Conservation (phyloP, 208 protist species). For the Trypanosoma platydactyli region DNA sequence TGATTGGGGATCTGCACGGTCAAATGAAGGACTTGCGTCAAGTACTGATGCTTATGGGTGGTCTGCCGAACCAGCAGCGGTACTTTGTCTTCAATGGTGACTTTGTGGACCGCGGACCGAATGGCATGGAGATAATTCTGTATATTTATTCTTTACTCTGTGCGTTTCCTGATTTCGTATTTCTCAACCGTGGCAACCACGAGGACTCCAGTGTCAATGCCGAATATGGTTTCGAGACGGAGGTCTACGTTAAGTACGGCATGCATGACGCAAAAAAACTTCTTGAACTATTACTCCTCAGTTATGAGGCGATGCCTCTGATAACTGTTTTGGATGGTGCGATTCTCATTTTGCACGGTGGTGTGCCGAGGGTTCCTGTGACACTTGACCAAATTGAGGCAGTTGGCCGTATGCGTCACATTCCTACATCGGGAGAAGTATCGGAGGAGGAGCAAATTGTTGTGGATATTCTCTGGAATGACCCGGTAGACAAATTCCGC, state of each 20-base stretch:
- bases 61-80: conserved; percentile 42
- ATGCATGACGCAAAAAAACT: conserved; percentile 41
- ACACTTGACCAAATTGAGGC: conserved; percentile 77
- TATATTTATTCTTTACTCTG: conserved; percentile 80
- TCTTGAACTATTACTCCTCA: conserved; percentile 49
- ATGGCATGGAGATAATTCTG: conserved; percentile 94
- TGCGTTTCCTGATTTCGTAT: conserved; percentile 78
- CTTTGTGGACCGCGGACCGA: conserved; percentile 98
- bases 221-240: conserved; percentile 80
- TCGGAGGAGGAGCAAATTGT: conserved; percentile 95
- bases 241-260: conserved; percentile 74
- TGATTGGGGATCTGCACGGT: conserved; percentile 90
- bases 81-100: conserved; percentile 98
- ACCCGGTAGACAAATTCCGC: conserved; percentile 94
- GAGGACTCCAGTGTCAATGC: conserved; percentile 83
- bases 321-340: conserved; percentile 84
- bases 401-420: conserved; percentile 94
- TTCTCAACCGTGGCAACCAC: conserved; percentile 93
- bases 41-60: conserved; percentile 56
- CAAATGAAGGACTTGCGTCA: conserved; percentile 87
- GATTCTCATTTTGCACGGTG: conserved; percentile 98
- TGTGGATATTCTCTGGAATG: conserved; percentile 99
- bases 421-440: conserved; percentile 94
- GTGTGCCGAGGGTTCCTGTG: conserved; percentile 90
- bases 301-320: conserved; percentile 91